Percentiles rank a stretch among this genome's conserved stretches.
Conservation (phyloP, 805 yeast species). For the Kockiozyma suomiensis region DNA sequence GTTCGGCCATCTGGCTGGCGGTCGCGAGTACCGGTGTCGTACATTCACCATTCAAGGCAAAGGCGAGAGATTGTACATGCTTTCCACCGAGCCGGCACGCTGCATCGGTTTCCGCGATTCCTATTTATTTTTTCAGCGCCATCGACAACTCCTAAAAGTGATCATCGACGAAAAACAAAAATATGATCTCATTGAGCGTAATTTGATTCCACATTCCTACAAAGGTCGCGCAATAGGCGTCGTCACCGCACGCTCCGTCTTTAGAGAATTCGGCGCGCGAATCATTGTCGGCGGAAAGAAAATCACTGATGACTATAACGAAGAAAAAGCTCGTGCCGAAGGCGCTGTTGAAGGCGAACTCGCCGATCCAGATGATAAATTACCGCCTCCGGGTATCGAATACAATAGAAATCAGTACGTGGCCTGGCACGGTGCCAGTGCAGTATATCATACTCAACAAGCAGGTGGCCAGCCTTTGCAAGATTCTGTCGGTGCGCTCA, state of each 20-base stretch:
- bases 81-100: conserved; percentile 95
- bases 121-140: conserved; percentile 84
- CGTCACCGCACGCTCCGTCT: conserved; percentile 87
- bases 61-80: conserved; percentile 79
- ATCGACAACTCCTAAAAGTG: conserved; percentile 71
- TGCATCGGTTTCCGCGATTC: conserved; percentile 93
- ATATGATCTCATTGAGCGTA: conserved; percentile 76
- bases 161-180: conserved; percentile 77
- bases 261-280: conserved; percentile 88
- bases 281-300: conserved; percentile 78
- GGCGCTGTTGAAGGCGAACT: conserved; percentile 72
- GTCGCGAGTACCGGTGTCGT: conserved; percentile 65
- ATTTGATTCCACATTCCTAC: conserved; percentile 83
- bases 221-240: conserved; percentile 87
- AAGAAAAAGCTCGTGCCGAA: conserved; percentile 52
- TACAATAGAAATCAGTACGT: conserved; percentile 55
- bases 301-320: conserved; percentile 88
- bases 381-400: conserved; percentile 49
- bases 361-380: conserved; percentile 64
- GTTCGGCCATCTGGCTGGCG: conserved; percentile 69
- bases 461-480: conserved; percentile 29
- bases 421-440: conserved; percentile 55
- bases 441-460: conserved; percentile 45
- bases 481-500: conserved; percentile 13
- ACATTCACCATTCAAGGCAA: conserved; percentile 51